Conservation (phyloP, 2,329 filamentous ascomycete genomes). For the Gaeumannomyces tritici region DNA sequence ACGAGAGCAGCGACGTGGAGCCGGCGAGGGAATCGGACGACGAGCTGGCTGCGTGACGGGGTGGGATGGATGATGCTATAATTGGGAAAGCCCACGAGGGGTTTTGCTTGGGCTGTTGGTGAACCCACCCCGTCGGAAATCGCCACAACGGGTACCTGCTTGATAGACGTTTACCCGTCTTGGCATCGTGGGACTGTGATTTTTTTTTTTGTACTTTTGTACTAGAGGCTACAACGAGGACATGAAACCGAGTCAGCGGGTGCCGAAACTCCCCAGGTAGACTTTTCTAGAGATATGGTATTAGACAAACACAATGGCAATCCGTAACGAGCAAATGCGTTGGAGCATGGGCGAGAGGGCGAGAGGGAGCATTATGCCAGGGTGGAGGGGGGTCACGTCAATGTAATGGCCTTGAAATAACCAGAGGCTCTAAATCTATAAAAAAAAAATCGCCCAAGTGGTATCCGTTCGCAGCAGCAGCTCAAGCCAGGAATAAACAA, state of each 20-base stretch:
- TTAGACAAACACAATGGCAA: no score
- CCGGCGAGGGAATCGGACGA: not conserved
- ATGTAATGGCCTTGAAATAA: not conserved
- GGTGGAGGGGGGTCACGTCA: not conserved
- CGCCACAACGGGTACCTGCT: not conserved
- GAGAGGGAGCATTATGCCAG: no score
- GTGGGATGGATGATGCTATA: not conserved
- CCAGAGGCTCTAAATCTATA: not conserved
- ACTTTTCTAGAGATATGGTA: no score
- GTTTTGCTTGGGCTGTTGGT: not conserved
- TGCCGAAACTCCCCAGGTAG: no score
- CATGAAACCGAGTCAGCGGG: no score
- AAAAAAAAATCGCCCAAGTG: not conserved
- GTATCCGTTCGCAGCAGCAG: not conserved
- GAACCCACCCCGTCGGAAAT: not conserved
- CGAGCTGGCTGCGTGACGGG: constrained; percentile 3
- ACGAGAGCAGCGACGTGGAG: constrained; percentile 1
- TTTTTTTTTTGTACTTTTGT: no score
- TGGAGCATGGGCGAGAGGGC: no score
- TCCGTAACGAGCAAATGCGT: no score
- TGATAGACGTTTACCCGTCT: not conserved
- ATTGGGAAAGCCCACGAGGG: not conserved
- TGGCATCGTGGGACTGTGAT: no score
- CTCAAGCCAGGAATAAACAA: not conserved
- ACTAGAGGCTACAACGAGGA: no score